Base-by-base conservation (phyloP, 768 basidiomycete genomes). In the Piloderma croceum region DNA sequence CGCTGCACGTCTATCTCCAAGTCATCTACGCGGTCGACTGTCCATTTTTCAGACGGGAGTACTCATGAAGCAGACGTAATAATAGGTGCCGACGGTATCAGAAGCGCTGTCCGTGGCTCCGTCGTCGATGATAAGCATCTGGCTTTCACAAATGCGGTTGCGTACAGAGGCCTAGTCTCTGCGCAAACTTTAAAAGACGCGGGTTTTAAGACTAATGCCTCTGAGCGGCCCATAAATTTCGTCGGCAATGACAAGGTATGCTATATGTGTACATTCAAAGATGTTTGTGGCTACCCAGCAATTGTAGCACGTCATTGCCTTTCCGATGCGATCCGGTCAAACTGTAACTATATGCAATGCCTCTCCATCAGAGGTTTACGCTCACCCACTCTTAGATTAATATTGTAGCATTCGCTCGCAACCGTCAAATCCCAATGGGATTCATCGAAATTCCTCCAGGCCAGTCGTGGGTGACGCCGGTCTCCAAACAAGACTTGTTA, bases 351-450 rank as follows among this genome's bases (percentile, higher is more conserved):
- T 29, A 15, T 29, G 27, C 15, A 9, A 9, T 34, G 3, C 25
- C 34, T 18, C 34, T 34, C 5, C 24, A 75, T 74, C 59, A 63
- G 27, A 36, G 70, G 2, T 57, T 70, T 4, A 52, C 54, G 3
- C 73, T 67, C 45, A 70, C 69, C 3, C 57, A 71, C 31, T 56
- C 59, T 2, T 54, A 57, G 27, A 65, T 69, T 4, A 44, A 50
- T 5, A 22, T 63, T 6, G 36, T 73, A 24, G 73, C 70, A 19
- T 41, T 66, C 13, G 63, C 46, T 5, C 66, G 76, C 2, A 79
- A 81, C 50, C 70, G 71, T 44, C 71, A 79, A 20, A 60, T 73
- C n/a, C 73, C 81, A 48, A 60, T 64, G 42, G 27, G 27, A 29
- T 9, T 15, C 9, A 15, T 9, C 27, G 72, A 77, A 2, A 55